Evolutionary conservation across 1,284 basidiomycete genomes (phyloP), one percentile per base, ranked within the genome.

Genomic region (Leccinum subspadiceum): DNA sequence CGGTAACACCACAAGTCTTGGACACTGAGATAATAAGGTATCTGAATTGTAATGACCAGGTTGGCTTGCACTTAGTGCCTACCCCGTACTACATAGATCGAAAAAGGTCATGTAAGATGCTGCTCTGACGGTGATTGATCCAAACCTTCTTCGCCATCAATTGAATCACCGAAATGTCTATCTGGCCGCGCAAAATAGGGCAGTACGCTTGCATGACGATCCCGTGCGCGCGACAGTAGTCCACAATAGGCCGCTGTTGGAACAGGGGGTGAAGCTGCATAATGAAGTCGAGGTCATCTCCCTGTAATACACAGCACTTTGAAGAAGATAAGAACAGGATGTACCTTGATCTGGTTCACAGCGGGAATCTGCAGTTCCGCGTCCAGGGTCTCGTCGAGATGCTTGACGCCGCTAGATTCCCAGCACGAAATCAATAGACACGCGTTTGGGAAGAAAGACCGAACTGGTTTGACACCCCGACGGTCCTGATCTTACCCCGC

Each of bases 311-410:
- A 7, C 13, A 13, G 20, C n/a, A 39, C 33, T 6, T 35, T 49
- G 22, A 33, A 35, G 31, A 57, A 26, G 53, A 59, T 55, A 60
- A 53, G 17, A 24, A 54, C n/a, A n/a, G 22, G 37, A 58, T 70
- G 33, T 65, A 85, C 89, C 79, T 95, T 89, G 58, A 96, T 87
- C 70, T 96, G 93, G 72, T 96, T 94, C 50, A 95, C 86, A 1
- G 86, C 78, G 1, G 93, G 93, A 70, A 81, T 73, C 62, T 83
- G 80, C 53, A 81, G 75, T 6, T 86, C 86, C 0, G 84, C 85
- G 0, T 74, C 73, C 55, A 78, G 79, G 37, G 96, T 86, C 68
- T 93, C 87, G 69, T 92, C 82, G 3, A 96, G 79, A 70, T 96
- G 94, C 52, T 86, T 82, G 51, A 93, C 75, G 10, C 84, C 84